Conservation (phyloP, 306 rosid genomes). For the Casuarina cunninghamiana region DNA sequence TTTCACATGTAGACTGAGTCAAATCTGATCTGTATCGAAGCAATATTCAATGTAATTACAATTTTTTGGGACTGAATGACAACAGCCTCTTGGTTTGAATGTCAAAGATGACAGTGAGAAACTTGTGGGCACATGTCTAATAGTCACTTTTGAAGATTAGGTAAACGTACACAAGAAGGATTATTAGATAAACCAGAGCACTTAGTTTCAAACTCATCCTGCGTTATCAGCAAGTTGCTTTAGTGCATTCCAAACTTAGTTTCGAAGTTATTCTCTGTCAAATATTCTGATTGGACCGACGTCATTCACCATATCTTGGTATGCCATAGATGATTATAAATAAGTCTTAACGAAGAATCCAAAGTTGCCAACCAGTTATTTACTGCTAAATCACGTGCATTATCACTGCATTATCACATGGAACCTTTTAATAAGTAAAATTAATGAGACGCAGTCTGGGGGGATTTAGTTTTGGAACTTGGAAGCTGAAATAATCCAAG, state of each 20-base stretch:
- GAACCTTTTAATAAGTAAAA: constrained; percentile 16
- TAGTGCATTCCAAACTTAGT: constrained; percentile 17
- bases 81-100: not conserved
- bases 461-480: constrained; percentile 71
- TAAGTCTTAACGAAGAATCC: constrained; percentile 55
- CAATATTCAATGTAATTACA: not conserved
- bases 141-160: not conserved
- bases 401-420: constrained; percentile 76
- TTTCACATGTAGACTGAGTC: not conserved
- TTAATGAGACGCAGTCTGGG: constrained; percentile 10
- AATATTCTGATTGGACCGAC: constrained; percentile 10
- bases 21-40: not conserved
- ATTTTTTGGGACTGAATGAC: not conserved
- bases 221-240: constrained; percentile 26
- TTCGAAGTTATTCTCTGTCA: constrained; percentile 7
- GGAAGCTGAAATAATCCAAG: constrained; percentile 63
- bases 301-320: constrained; percentile 37
- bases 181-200: not conserved
- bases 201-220: constrained; percentile 16
- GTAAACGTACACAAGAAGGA: not conserved
- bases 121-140: not conserved
- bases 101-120: not conserved
- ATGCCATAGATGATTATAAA: constrained; percentile 43
- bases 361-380: constrained; percentile 54
- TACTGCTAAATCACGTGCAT: constrained; percentile 59